Base-by-base conservation (phyloP, 2,329 filamentous ascomycete species). In the Pseudogymnoascus sp. region DNA sequence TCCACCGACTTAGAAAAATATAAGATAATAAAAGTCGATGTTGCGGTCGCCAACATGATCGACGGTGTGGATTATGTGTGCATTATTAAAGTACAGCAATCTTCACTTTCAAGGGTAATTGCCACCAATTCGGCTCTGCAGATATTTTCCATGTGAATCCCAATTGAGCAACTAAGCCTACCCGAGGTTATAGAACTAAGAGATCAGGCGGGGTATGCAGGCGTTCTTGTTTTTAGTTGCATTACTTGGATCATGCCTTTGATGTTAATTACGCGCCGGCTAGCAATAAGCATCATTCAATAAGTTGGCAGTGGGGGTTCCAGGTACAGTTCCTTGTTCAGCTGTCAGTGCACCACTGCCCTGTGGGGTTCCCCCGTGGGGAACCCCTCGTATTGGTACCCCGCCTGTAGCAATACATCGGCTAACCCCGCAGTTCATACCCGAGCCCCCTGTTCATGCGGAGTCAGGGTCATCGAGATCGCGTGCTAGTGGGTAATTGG, bases 371-470 rank as follows among this genome's bases (percentile, higher is more conserved):
- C 28, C 42, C 42, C 18, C 42, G 42, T 14, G 42, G 21, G 21
- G 18, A 23, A 31, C 44, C 44, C 44, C 14, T 28, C 44, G 7
- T 31, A 3, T 11, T 11, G 6, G 7, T 53, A 53, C 47, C 47
- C 47, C 47, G 47, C 47, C 8, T 33, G 47, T n/a, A 18, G 10
- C 25, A 56, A 18, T 33, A 7, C n/a, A 33, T 11, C 47, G 47
- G 47, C 4, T 56, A 56, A 56, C 47, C 47, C 47, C 47, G 47
- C 47, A 56, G 25, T 33, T 56, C n/a, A 12, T 56, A 56, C 47
- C 47, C 47, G 47, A 56, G 16, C 31, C 47, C n/a, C 47, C 25
- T 33, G 47, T 56, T 25, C 23, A n/a, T 33, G 47, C 10, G 47
- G 47, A 33, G 47, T 12, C 28, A 18, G 10, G 8, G 2, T 3